Conservation (phyloP, 1,139 yeast genomes). For the Fermentozyma sake region DNA sequence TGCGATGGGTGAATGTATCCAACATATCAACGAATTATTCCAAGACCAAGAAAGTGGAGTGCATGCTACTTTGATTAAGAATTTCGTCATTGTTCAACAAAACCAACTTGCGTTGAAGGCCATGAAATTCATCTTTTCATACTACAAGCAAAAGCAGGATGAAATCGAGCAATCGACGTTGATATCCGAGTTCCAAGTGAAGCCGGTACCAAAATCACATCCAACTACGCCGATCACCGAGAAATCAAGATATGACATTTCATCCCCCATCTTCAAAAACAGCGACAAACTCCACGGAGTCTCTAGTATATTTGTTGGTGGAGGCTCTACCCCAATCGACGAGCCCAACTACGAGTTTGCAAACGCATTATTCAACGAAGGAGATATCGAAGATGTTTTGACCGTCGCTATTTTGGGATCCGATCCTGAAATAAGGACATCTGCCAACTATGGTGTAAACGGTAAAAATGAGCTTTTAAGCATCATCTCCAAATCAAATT, state of each 20-base stretch:
- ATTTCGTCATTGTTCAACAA: constrained; percentile 65
- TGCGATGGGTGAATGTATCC: constrained; percentile 79
- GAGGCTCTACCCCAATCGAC: constrained; percentile 65
- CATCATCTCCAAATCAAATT: constrained; percentile 29
- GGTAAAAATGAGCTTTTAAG: constrained; percentile 76
- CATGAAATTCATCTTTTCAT: constrained; percentile 41
- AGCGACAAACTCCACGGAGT: constrained; percentile 11
- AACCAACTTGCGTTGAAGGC: constrained; percentile 51
- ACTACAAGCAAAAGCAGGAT: constrained; percentile 20
- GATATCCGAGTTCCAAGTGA: constrained; percentile 20
- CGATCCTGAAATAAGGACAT: constrained; percentile 42
- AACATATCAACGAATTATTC: constrained; percentile 77
- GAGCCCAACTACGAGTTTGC: constrained; percentile 67
- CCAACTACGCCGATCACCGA: constrained; percentile 12
- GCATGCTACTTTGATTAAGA: constrained; percentile 73
- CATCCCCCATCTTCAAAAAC: background rate
- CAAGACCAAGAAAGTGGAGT: constrained; percentile 43
- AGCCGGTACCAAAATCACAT: constrained; percentile 13
- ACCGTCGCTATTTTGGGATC: constrained; percentile 56
- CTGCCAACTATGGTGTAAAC: constrained; percentile 64
- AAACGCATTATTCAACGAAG: constrained; percentile 35
- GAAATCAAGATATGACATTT: constrained; percentile 2
- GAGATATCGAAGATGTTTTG: constrained; percentile 39
- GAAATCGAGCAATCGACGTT: constrained; percentile 16
- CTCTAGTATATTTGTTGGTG: constrained; percentile 52